Percentiles rank a stretch among this genome's conserved stretches.
Conservation (phyloP, 2,329 filamentous ascomycete genomes). For the Curvularia sp. region DNA sequence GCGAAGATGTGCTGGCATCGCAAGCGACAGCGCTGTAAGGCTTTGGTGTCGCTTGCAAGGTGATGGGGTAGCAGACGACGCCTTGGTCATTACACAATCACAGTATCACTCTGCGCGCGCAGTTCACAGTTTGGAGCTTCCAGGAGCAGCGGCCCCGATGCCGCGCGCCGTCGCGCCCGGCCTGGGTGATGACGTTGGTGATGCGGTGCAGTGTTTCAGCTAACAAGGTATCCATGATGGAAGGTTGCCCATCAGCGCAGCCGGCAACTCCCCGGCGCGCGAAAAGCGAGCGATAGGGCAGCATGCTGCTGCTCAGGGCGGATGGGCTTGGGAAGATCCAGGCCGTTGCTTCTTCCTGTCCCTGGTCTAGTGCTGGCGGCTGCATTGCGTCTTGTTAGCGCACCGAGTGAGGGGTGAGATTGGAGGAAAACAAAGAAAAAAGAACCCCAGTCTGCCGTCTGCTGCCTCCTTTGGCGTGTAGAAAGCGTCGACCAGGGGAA, state of each 20-base stretch:
- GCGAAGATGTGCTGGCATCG: conserved; percentile 3
- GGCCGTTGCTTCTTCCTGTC: conserved; percentile 13
- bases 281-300: conserved; percentile 6
- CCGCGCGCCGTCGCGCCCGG: conserved; percentile 11
- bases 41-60: conserved; percentile 22
- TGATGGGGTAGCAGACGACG: conserved; percentile 27
- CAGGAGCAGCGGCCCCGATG: conserved; percentile 23
- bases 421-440: not conserved
- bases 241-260: conserved; percentile 12
- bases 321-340: conserved; percentile 5
- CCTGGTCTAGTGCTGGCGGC: conserved; percentile 20
- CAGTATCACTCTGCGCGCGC: not conserved
- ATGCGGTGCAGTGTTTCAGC: conserved; percentile 29
- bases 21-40: not conserved
- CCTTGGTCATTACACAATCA: conserved; percentile 17
- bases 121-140: conserved; percentile 24
- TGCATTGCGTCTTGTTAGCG: conserved; percentile 21
- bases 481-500: not conserved
- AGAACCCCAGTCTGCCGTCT: not conserved
- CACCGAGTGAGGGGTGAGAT: conserved; percentile 3
- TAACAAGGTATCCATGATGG: conserved; percentile 28
- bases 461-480: not conserved
- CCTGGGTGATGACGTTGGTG: conserved; percentile 34
- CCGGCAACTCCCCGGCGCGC: conserved; percentile 1
- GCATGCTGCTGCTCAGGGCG: conserved; percentile 8